Base-by-base conservation (phyloP, 2,329 filamentous ascomycete species). In the Davidsoniella virescens region DNA sequence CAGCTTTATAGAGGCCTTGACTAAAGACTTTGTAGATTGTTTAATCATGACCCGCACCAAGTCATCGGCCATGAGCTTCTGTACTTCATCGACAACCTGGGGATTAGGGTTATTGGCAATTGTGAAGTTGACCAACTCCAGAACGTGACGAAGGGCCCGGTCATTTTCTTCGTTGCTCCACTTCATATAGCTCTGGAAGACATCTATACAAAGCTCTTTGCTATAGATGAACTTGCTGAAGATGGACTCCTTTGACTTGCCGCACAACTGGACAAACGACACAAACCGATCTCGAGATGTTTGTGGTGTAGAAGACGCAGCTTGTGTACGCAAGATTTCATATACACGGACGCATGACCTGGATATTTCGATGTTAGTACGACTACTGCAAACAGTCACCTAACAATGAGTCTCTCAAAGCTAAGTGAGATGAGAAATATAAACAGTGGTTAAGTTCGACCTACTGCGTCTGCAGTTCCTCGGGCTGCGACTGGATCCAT, bases 1-100 rank as follows among this genome's bases (percentile, higher is more conserved):
- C 14, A 74, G 74, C 58, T 80, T 79, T 54, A 87, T 72, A 5
- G 80, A 76, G 36, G 82, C 82, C 60, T 86, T 86, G 39, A 79
- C 77, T 47, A 80, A 69, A 8, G 78, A 73, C 55, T 75, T 78
- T 14, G 77, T 70, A 33, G 76, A 76, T 53, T 75, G 70, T 51
- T 75, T 71, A 18, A 72, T 69, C 40, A 84, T 70, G 12, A 81
- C 75, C 1, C 73, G 71, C 14, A 83, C 58, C 5, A 80, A 68
- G 4, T 66, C 71, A 23, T 68, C 61, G 14, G 80, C 57, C 5
- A 81, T 66, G 14, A 59, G 60, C 16, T 60, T 56, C 56, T 72
- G 74, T 29, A 71, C 65, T 3, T 60, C 54, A 10, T 57, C 58
- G 2, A 64, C 63, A 17, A 60, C 60, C n/a, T 62, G 54, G 2